Evolutionary conservation across 257 asterid genomes (phyloP).

Genomic region (Salvia hispanica): DNA sequence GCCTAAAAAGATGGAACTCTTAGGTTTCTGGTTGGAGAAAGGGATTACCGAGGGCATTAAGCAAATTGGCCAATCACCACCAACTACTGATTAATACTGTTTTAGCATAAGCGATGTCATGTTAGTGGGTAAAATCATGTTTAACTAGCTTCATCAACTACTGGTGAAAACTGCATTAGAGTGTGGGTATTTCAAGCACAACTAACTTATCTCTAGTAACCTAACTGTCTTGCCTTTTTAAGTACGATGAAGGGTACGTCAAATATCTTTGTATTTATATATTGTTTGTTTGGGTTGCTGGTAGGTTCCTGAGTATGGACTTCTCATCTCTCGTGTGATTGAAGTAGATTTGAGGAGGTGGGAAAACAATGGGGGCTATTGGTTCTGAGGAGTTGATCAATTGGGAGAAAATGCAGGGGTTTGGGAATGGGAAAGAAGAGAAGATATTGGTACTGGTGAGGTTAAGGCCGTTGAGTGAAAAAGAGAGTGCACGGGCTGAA

Average conservation of each 20-base stretch:
- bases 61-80: conserved; percentile 64
- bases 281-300: conserved; percentile 24
- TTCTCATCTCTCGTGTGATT: conserved; percentile 25
- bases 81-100: conserved; percentile 42
- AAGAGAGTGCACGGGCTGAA: conserved; percentile 74
- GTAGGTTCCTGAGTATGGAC: conserved; percentile 26
- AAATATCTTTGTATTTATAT: conserved; percentile 19
- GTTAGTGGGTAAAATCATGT: conserved; percentile 40
- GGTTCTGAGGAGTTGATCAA: conserved; percentile 75
- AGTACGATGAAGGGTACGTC: conserved; percentile 27
- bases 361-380: conserved; percentile 73
- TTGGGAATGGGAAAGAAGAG: conserved; percentile 59
- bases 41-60: conserved; percentile 46
- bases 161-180: conserved; percentile 44
- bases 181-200: conserved; percentile 32
- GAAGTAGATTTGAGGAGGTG: conserved; percentile 41
- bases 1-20: conserved; percentile 25
- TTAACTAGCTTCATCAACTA: conserved; percentile 43
- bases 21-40: conserved; percentile 47
- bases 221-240: conserved; percentile 30
- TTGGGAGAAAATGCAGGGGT: conserved; percentile 80
- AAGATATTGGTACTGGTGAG: conserved; percentile 92
- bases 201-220: conserved; percentile 21
- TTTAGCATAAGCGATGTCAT: conserved; percentile 33
- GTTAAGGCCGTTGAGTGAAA: conserved; percentile 90